Conservation (phyloP, 139 green algal genomes). For the Chlorella vulgaris region DNA sequence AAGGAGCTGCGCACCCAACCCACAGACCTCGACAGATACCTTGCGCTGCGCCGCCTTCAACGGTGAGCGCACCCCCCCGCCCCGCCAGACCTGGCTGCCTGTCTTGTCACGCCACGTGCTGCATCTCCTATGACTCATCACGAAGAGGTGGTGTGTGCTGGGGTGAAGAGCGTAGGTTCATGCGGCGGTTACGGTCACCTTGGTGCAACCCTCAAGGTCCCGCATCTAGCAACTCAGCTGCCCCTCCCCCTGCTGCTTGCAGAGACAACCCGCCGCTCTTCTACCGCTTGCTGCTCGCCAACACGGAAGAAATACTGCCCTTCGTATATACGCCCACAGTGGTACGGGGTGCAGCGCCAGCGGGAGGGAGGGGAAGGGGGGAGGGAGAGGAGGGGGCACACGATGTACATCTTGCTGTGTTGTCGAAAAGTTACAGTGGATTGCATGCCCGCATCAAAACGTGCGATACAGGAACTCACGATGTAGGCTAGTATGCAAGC, state of each 20-base stretch:
- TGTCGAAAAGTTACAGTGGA: too few species aligned
- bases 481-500: too few species aligned
- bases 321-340: slow-evolving; percentile 95
- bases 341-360: too few species aligned
- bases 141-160: too few species aligned
- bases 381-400: too few species aligned
- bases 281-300: slow-evolving; percentile 66
- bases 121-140: not conserved
- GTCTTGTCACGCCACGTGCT: not conserved
- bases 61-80: not conserved
- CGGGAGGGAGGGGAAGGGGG: too few species aligned
- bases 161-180: too few species aligned
- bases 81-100: not conserved
- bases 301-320: slow-evolving; percentile 80
- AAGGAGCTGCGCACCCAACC: not conserved
- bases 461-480: too few species aligned
- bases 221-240: not conserved
- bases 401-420: too few species aligned
- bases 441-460: too few species aligned
- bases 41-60: slow-evolving; percentile 56
- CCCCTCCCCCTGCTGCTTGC: not conserved
- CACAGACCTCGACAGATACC: slow-evolving; percentile 57
- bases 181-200: too few species aligned
- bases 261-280: slow-evolving; percentile 55
- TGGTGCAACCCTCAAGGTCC: too few species aligned